Conservation (phyloP, 179 eudicot species). For the Patellifolia procumbens region DNA sequence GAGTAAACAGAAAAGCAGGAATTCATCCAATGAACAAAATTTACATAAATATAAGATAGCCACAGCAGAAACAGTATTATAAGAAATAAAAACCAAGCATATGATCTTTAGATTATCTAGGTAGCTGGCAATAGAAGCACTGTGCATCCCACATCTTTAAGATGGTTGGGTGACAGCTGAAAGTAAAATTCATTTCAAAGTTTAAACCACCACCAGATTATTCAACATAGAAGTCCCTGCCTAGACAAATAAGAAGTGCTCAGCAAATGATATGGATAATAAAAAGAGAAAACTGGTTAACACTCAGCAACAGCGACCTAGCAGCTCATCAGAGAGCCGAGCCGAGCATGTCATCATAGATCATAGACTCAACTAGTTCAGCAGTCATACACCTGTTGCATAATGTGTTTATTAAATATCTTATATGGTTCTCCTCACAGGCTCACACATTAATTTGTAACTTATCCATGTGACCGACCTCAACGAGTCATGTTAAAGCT, state of each 20-base stretch:
- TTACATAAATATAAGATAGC: not conserved
- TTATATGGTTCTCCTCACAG: not conserved
- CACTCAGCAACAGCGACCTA: not conserved
- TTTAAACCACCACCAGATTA: no score
- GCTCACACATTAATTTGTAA: not conserved
- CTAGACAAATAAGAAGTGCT: not conserved
- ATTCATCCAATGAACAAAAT: not conserved
- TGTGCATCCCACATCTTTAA: not conserved
- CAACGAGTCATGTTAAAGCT: not conserved
- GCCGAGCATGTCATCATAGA: not conserved
- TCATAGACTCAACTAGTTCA: not conserved
- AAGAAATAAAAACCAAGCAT: not conserved
- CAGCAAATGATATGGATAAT: no score
- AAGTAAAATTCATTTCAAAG: no score
- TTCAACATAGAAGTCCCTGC: no score
- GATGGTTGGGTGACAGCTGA: not conserved
- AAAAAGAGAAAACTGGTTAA: not conserved
- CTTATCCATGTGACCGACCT: not conserved
- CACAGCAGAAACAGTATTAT: not conserved
- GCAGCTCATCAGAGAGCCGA: not conserved
- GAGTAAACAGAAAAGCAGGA: not conserved
- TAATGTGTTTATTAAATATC: not conserved
- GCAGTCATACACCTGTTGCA: not conserved
- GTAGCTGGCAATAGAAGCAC: not conserved
- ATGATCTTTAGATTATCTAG: not conserved